Base-by-base conservation (phyloP, 2,329 filamentous ascomycete genomes). In the Sporothrix protearum region DNA sequence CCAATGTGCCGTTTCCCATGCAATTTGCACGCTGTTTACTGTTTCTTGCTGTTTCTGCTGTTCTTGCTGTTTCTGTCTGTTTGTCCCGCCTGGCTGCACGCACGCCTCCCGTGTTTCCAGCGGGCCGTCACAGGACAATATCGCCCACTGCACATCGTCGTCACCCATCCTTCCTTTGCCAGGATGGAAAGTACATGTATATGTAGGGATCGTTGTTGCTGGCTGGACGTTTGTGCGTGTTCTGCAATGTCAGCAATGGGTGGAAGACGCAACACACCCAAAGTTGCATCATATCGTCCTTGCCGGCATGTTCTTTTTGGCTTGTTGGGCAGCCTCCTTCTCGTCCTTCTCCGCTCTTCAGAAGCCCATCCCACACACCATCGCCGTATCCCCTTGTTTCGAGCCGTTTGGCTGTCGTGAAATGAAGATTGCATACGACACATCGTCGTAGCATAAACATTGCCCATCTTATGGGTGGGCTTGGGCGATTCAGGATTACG, bases 81-180 rank as follows among this genome's bases (percentile, higher is more conserved):
- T 14, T 16, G 12, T 30, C 22, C 42, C 25, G 14, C 42, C 14
- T 14, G 16, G 2, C 25, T 66, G 63, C 42, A 49, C 16, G 14
- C 63, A 47, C 39, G 39, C 42, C 42, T 47, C 42, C 63, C 63
- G 63, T 66, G 42, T 49, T 66, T 47, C 63, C 42, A 47, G 28
- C 25, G 25, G 22, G 12, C 22, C 63, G 22, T 53, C 49, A 47
- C 42, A 47, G 42, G 42, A 6, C 42, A 3, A 47, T 47, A 19
- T 47, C 14, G 12, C 42, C 12, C 14, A 14, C 42, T 47, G 42
- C 12, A 47, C 19, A 47, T 47, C 42, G 42, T 47, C 14, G 42
- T 47, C 42, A 19, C 42, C 42, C 42, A 47, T 47, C 42, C 42
- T 19, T 47, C 14, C 39, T 42, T 12, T 42, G 39, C 39, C 39